These are phyloP conservation scores for Pleodorina starrii DNA, from an alignment of 139 green algal genomes.

Conservation along the genomic window DNA sequence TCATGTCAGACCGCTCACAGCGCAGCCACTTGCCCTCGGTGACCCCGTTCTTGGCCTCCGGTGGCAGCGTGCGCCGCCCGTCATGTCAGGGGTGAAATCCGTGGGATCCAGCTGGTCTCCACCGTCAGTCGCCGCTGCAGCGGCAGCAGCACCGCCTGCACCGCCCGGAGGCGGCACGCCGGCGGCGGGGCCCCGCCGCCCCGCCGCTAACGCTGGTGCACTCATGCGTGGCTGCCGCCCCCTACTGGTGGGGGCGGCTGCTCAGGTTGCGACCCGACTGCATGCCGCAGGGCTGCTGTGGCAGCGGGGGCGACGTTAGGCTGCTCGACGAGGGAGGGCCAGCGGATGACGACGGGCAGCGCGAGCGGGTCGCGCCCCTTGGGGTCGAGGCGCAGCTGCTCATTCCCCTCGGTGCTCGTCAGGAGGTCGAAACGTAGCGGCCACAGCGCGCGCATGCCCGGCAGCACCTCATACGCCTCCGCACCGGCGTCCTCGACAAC, in stretches of 20 bases:
- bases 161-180: not conserved
- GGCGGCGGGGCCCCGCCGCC: not conserved
- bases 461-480: not conserved
- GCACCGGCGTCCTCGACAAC: not conserved
- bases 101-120: not conserved
- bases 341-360: not conserved
- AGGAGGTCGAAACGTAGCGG: not conserved
- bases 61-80: not conserved
- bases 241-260: not conserved
- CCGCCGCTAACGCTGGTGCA: not conserved
- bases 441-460: not conserved
- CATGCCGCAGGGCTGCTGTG: too few species aligned
- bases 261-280: too few species aligned
- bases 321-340: not conserved
- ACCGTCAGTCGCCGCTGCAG: too few species aligned
- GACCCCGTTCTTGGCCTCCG: not conserved
- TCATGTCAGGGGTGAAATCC: not conserved
- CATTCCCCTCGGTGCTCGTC: not conserved
- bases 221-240: not conserved
- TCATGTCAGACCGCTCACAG: not conserved
- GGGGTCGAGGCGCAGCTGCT: not conserved
- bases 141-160: not conserved
- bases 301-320: too few species aligned
- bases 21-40: not conserved
- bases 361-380: not conserved